Conservation (phyloP, 108 stramenopile species). For the Discostella stelligeroides region DNA sequence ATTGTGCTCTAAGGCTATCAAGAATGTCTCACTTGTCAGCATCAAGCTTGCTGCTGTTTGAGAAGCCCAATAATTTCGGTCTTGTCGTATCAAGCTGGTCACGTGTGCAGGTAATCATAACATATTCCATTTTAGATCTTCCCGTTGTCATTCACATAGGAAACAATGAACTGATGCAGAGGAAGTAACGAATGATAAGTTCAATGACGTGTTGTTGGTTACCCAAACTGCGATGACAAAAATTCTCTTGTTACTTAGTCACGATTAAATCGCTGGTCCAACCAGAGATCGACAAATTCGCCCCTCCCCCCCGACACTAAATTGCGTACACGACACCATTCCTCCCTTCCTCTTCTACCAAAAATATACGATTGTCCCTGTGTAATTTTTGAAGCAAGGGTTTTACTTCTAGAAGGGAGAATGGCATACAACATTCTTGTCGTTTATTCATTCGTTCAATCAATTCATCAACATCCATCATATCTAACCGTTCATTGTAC, state of each 20-base stretch:
- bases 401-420: slow-evolving; percentile 16
- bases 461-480: slow-evolving; percentile 24
- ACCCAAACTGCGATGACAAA: too few species aligned
- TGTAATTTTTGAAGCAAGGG: slow-evolving; percentile 16
- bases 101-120: too few species aligned
- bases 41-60: slow-evolving; percentile 75
- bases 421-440: not conserved
- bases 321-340: slow-evolving; percentile 16
- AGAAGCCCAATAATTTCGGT: too few species aligned
- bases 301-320: not conserved
- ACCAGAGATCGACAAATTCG: too few species aligned
- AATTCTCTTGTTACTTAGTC: too few species aligned
- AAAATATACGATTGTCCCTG: slow-evolving; percentile 9
- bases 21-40: slow-evolving; percentile 90
- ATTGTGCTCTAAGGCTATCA: slow-evolving; percentile 85
- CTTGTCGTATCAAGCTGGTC: too few species aligned
- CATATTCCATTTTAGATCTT: too few species aligned
- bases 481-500: slow-evolving; percentile 15
- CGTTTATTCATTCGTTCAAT: slow-evolving; percentile 5
- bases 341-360: slow-evolving; percentile 20
- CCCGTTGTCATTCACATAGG: too few species aligned
- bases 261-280: too few species aligned
- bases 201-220: too few species aligned
- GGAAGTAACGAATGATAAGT: too few species aligned
- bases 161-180: too few species aligned